phyloP scores from a whole-genome alignment of 768 basidiomycete species.

The Neoboletus brunneissimus region DNA sequence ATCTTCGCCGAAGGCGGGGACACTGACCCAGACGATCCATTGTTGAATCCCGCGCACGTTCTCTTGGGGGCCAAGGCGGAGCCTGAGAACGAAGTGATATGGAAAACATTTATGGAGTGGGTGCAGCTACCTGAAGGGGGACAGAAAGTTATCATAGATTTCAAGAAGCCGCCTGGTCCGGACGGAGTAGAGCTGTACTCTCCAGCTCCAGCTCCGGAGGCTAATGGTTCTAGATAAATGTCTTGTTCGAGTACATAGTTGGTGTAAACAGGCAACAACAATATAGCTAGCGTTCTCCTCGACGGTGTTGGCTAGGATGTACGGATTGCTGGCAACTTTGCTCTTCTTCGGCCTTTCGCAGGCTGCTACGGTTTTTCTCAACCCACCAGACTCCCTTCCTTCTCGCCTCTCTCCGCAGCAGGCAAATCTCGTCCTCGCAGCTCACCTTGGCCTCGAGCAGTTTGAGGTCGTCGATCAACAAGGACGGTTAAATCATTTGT shows the following conservation, averaged over 20 bases:
- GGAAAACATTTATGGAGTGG: constrained; percentile 45
- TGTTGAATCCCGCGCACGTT: constrained; percentile 50
- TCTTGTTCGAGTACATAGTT: neutral
- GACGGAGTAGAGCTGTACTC: constrained; percentile 34
- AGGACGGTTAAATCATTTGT: constrained; percentile 17
- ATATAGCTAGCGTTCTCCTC: neutral
- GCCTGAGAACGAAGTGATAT: constrained; percentile 28
- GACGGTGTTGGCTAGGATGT: constrained; percentile 12
- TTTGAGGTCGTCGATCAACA: constrained; percentile 50
- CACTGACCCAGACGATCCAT: constrained; percentile 33
- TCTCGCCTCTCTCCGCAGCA: constrained; percentile 47
- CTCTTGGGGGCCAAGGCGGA: constrained; percentile 35
- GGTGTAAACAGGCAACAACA: constrained; percentile 13
- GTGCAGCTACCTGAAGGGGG: constrained; percentile 40
- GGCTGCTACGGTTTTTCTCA: constrained; percentile 61
- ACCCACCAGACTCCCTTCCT: constrained; percentile 41
- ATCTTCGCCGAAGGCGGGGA: constrained; percentile 45
- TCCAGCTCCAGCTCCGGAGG: constrained; percentile 26
- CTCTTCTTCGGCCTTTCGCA: constrained; percentile 37
- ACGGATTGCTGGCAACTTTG: constrained; percentile 22
- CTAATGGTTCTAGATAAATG: neutral
- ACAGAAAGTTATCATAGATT: constrained; percentile 40
- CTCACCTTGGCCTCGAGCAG: constrained; percentile 68
- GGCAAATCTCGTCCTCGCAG: constrained; percentile 59
- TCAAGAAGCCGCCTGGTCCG: constrained; percentile 27